Conservation (phyloP, 1,139 yeast species). For the Kodamaea fungicola region DNA sequence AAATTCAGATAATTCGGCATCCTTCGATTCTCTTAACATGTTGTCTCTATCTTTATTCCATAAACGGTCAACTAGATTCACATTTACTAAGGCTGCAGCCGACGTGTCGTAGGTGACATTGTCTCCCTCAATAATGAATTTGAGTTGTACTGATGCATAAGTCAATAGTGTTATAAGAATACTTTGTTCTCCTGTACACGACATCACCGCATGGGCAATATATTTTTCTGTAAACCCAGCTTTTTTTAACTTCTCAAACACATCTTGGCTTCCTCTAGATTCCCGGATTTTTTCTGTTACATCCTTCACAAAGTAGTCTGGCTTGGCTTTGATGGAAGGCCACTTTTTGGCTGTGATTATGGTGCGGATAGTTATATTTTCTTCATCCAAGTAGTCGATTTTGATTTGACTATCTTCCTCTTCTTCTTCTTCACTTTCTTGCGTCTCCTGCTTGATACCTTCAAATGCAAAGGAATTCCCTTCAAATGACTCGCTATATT, state of each 20-base stretch:
- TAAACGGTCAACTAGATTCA: background rate
- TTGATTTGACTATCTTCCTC: background rate
- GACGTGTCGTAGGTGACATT: background rate
- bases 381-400: background rate
- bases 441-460: too few species aligned
- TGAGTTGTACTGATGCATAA: conserved; percentile 6
- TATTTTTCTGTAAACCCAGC: conserved; percentile 25
- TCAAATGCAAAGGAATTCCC: too few species aligned
- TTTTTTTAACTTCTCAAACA: conserved; percentile 11
- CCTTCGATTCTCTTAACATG: conserved; percentile 1
- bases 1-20: background rate
- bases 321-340: conserved; percentile 1
- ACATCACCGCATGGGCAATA: conserved; percentile 26
- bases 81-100: background rate
- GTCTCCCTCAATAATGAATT: background rate
- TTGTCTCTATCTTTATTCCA: conserved; percentile 2
- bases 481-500: too few species aligned
- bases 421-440: too few species aligned
- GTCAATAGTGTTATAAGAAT: conserved; percentile 7
- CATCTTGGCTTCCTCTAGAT: background rate
- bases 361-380: background rate
- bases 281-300: background rate
- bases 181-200: conserved; percentile 20
- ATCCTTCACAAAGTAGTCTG: conserved; percentile 1
- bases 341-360: background rate